phyloP scores from a whole-genome alignment of 371 early-diverging fungal species.

The Apophysomyces sp. region DNA sequence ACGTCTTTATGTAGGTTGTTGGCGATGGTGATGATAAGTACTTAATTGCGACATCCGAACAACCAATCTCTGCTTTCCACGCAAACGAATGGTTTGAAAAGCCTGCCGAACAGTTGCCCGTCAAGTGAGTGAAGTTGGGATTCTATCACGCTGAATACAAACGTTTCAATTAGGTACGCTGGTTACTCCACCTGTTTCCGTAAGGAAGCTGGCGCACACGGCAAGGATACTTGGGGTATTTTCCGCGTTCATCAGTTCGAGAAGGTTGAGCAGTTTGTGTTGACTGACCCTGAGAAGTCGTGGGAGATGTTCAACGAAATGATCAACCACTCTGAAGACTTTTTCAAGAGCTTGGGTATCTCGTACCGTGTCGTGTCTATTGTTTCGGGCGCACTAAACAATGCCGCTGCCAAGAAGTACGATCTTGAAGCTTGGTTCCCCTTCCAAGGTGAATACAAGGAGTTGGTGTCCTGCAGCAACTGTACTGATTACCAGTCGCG shows the following conservation, averaged over 20 bases:
- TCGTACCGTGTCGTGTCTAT: slow-evolving; percentile 97
- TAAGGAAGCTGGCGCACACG: slow-evolving; percentile 99
- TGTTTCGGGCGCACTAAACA: slow-evolving; percentile 97
- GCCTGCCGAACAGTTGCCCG: slow-evolving; percentile 88
- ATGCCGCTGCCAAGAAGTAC: slow-evolving; percentile 99
- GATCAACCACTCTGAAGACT: slow-evolving; percentile 93
- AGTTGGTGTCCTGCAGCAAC: slow-evolving; percentile 99
- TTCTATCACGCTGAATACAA: background rate
- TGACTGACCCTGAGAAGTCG: slow-evolving; percentile 96
- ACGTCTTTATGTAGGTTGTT: slow-evolving; percentile 37
- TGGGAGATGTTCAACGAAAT: slow-evolving; percentile 99
- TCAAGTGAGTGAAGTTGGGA: slow-evolving; percentile 59
- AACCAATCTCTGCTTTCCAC: slow-evolving; percentile 98
- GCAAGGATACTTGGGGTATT: slow-evolving; percentile 99
- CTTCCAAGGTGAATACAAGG: slow-evolving; percentile 97
- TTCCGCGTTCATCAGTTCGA: slow-evolving; percentile 99
- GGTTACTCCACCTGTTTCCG: slow-evolving; percentile 99
- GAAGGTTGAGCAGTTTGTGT: slow-evolving; percentile 99
- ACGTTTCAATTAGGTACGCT: slow-evolving; percentile 60
- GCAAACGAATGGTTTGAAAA: slow-evolving; percentile 96
- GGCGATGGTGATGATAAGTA: slow-evolving; percentile 96
- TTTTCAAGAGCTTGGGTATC: slow-evolving; percentile 94
- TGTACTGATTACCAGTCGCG: slow-evolving; percentile 99
- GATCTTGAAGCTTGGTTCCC: slow-evolving; percentile 99
- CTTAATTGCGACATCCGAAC: slow-evolving; percentile 99